These are phyloP conservation scores for Jamesozyma rosinii DNA, from an alignment of 805 yeast species.

Conservation along the genomic window DNA sequence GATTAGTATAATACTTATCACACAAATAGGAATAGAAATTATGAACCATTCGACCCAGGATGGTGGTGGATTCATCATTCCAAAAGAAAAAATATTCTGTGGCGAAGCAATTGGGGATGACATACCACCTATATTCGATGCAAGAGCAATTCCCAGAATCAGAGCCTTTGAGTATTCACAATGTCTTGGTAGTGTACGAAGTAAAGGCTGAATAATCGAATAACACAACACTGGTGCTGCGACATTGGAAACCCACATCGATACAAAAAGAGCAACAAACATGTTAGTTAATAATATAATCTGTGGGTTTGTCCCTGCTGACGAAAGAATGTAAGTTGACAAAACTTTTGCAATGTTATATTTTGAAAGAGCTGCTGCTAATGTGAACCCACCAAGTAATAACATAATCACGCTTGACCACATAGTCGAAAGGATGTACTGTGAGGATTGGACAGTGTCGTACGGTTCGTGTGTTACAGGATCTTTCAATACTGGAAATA, in stretches of 20 bases:
- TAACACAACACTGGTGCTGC: constrained; percentile 94
- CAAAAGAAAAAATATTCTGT: constrained; percentile 85
- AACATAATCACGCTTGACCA: constrained; percentile 92
- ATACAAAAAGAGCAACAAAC: constrained; percentile 75
- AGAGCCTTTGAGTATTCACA: constrained; percentile 74
- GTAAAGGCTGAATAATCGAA: constrained; percentile 82
- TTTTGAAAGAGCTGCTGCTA: constrained; percentile 91
- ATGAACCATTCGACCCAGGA: constrained; percentile 94
- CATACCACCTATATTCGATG: constrained; percentile 94
- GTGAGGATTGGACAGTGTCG: constrained; percentile 52
- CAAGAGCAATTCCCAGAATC: constrained; percentile 83
- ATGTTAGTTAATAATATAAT: constrained; percentile 68
- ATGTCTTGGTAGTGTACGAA: constrained; percentile 72
- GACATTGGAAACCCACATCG: constrained; percentile 95
- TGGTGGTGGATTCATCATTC: constrained; percentile 73
- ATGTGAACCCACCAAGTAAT: constrained; percentile 83
- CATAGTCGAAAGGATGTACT: constrained; percentile 75
- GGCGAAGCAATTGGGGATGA: constrained; percentile 96
- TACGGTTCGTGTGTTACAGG: constrained; percentile 42
- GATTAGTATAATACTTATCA: constrained; percentile 50
- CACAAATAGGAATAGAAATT: constrained; percentile 72
- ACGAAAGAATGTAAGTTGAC: constrained; percentile 70
- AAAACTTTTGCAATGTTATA: constrained; percentile 79
- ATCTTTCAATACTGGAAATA: constrained; percentile 58
- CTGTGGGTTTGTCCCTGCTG: constrained; percentile 81